phyloP scores from a whole-genome alignment of 2,329 filamentous ascomycete genomes.

The Pseudogymnoascus sp. region DNA sequence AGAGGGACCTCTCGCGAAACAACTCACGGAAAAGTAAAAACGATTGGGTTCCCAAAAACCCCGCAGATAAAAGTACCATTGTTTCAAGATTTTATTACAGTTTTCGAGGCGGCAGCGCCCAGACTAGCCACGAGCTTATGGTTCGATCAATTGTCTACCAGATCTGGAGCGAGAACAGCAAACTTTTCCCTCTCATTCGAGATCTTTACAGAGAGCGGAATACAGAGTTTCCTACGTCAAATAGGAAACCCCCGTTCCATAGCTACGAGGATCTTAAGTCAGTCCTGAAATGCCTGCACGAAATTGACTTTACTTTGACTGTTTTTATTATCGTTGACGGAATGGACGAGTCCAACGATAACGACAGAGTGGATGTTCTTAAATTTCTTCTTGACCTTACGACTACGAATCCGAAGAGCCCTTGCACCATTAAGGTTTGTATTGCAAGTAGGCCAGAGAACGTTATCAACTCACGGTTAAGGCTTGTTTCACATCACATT shows the following conservation, averaged over 20 bases:
- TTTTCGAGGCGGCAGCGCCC: constrained; percentile 10
- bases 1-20: background rate
- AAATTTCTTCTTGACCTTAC: constrained; percentile 5
- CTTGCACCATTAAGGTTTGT: background rate
- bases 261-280: constrained; percentile 6
- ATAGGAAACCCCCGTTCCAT: background rate
- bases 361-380: constrained; percentile 9
- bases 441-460: background rate
- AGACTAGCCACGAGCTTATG: constrained; percentile 16
- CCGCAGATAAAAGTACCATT: background rate
- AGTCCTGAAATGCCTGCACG: background rate
- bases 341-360: constrained; percentile 16
- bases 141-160: constrained; percentile 16
- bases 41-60: background rate
- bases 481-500: background rate
- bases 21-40: background rate
- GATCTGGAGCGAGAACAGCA: constrained; percentile 11
- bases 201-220: background rate
- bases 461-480: background rate
- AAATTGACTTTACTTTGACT: background rate
- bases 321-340: constrained; percentile 16
- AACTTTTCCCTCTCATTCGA: constrained; percentile 11
- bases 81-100: constrained; percentile 17
- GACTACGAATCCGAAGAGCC: background rate
- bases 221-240: background rate